Conservation (phyloP, 805 yeast genomes). For the Candida broadrunensis region DNA sequence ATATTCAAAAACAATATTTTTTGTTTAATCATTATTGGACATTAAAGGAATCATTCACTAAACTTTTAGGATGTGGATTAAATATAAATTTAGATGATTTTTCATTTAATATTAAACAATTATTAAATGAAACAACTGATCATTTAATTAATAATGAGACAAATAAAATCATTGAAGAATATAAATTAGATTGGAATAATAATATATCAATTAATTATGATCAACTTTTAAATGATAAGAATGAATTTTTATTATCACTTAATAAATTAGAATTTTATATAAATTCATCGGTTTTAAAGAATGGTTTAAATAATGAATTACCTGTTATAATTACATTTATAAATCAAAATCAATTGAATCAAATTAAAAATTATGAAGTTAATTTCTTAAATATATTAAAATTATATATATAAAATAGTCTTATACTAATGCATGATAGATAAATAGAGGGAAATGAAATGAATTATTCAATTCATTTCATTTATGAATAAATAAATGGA, state of each 20-base stretch:
- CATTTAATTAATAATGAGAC: neutral
- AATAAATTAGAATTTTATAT: constrained; percentile 7
- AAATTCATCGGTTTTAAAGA: constrained; percentile 7
- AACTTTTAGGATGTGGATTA: constrained; percentile 60
- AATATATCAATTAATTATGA: constrained; percentile 5
- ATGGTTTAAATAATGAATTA: constrained; percentile 1
- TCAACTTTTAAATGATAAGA: constrained; percentile 1
- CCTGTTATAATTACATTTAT: constrained; percentile 16
- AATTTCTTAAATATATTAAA: constrained; percentile 4
- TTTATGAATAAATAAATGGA: too few species aligned
- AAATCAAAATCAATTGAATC: constrained; percentile 6
- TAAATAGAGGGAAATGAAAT: neutral
- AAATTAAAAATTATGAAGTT: constrained; percentile 5
- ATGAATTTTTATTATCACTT: constrained; percentile 4
- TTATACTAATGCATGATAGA: neutral
- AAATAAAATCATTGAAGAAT: neutral
- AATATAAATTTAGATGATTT: constrained; percentile 20
- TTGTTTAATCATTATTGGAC: constrained; percentile 70
- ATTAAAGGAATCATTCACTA: constrained; percentile 72
- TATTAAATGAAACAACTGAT: constrained; percentile 1
- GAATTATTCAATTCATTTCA: too few species aligned
- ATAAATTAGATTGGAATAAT: constrained; percentile 8
- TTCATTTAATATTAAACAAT: constrained; percentile 9
- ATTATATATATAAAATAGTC: neutral
- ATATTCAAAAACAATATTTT: constrained; percentile 16